A percentile compares a stretch with the other conserved stretches of the same genome.
Evolutionary conservation across 176 grass and related monocot species (phyloP).

Genomic region (Pontederia paniculata): DNA sequence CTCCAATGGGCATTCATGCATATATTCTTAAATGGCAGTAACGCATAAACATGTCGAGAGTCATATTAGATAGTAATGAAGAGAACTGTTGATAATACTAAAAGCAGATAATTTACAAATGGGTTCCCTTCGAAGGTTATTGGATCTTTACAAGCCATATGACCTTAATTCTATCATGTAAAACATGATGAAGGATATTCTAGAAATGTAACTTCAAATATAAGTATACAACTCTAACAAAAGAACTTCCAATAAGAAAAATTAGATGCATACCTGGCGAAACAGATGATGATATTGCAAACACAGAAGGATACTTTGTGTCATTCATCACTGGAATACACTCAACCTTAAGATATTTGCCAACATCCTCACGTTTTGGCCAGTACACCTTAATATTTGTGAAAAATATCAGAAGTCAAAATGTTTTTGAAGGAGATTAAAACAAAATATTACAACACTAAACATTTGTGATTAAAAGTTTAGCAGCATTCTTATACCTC

Average conservation of each 20-base stretch:
- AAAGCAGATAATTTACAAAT: too few relatives aligned
- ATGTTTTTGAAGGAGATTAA: too few relatives aligned
- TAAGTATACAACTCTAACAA: neutral
- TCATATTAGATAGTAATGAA: too few relatives aligned
- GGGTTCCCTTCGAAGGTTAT: too few relatives aligned
- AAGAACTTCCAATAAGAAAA: neutral
- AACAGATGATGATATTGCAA: conserved; percentile 71
- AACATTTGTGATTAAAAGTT: neutral
- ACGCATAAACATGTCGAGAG: too few relatives aligned
- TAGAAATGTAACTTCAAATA: too few relatives aligned
- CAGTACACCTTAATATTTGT: conserved; percentile 57
- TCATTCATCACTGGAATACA: conserved; percentile 50
- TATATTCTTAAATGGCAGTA: too few relatives aligned
- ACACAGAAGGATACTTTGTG: conserved; percentile 58
- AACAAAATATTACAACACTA: neutral
- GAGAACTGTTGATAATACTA: too few relatives aligned
- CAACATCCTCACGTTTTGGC: conserved; percentile 68
- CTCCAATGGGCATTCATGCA: too few relatives aligned
- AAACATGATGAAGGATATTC: too few relatives aligned
- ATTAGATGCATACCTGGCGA: conserved; percentile 43
- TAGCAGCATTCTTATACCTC: conserved; percentile 43
- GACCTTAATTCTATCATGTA: too few relatives aligned
- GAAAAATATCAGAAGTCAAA: conserved; percentile 5
- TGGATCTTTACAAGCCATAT: too few relatives aligned
- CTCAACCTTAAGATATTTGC: conserved; percentile 87